phyloP scores from a whole-genome alignment of 768 basidiomycete genomes.

The Harrya chromipes region DNA sequence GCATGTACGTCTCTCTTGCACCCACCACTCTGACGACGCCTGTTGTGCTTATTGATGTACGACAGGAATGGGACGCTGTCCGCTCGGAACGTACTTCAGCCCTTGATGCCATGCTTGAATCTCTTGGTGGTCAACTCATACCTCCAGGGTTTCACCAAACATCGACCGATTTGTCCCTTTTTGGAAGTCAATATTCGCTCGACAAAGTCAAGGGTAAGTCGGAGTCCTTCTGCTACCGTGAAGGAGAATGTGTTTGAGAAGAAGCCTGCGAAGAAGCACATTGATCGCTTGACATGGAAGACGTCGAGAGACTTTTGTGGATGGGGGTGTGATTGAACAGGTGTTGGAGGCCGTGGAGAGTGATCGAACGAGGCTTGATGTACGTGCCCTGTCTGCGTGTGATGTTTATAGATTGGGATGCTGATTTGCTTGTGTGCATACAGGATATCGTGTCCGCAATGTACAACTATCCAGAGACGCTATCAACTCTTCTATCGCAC shows the following conservation, averaged over 20 bases:
- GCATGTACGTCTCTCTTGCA: conserved; percentile 39
- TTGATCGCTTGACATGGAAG: conserved; percentile 68
- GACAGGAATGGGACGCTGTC: conserved; percentile 68
- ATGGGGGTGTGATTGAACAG: conserved; percentile 78
- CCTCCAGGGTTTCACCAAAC: conserved; percentile 75
- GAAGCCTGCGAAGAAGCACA: conserved; percentile 18
- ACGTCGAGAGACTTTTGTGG: conserved; percentile 82
- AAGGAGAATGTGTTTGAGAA: conserved; percentile 21
- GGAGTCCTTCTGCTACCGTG: conserved; percentile 32
- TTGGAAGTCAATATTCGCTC: conserved; percentile 70
- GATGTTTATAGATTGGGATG: too few relatives aligned
- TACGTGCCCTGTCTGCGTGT: conserved; percentile 32
- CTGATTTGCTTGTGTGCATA: background rate
- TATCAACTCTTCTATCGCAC: conserved; percentile 94
- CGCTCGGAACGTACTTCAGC: conserved; percentile 57
- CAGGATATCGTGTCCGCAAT: conserved; percentile 64
- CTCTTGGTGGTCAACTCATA: conserved; percentile 67
- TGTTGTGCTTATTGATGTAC: background rate
- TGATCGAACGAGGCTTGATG: conserved; percentile 66
- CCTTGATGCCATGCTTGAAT: conserved; percentile 69
- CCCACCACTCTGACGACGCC: background rate
- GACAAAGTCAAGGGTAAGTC: conserved; percentile 31
- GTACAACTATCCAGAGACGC: conserved; percentile 64
- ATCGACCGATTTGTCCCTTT: conserved; percentile 67
- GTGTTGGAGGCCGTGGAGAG: conserved; percentile 69